Evolutionary conservation across 768 basidiomycete species (phyloP), one percentile per base, ranked within the genome.

Genomic region (Strobilomyces echinocephalus): DNA sequence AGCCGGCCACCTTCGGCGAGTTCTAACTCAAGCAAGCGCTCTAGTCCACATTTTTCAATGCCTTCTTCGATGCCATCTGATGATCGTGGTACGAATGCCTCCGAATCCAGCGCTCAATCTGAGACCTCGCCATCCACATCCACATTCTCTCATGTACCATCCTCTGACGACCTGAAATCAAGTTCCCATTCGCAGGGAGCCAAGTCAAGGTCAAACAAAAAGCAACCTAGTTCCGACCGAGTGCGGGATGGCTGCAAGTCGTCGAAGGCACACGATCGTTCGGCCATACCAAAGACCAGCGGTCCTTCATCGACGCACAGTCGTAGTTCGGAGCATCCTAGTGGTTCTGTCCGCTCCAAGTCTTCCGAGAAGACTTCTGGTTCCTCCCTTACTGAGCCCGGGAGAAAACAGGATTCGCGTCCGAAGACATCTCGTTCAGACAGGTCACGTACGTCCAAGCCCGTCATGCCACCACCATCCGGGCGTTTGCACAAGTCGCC

Each of bases 1-100:
- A 65, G 59, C 63, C 65, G 60, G 33, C 60, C 68, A 59, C 65
- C 69, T 54, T 69, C 70, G 48, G 60, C 72, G 49, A 57, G 60
- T 54, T 65, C 69, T 5, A 49, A 65, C 44, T 65, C 58, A 20
- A 71, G 65, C 55, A 63, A 53, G 30, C 56, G 50, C 35, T 67
- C 58, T 48, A 46, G 42, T 14, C 46, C 49, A 14, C 33, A 46
- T n/a, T 53, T 58, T 31, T 50, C 56, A 3, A 48, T 57, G 16
- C 20, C 55, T 16, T 39, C 49, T 28, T 65, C 63, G 16, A 14
- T 33, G 8, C 54, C 63, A 38, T 48, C 49, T 14, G 60, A 68
- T 40, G 43, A 30, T 49, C 56, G 41, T 44, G 39, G 33, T 24
- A 21, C 47, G 55, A 50, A 49, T 11, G 38, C 60, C 2, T 46